Evolutionary conservation across 805 yeast species (phyloP).

Genomic region (Wickerhamiella brachini): DNA sequence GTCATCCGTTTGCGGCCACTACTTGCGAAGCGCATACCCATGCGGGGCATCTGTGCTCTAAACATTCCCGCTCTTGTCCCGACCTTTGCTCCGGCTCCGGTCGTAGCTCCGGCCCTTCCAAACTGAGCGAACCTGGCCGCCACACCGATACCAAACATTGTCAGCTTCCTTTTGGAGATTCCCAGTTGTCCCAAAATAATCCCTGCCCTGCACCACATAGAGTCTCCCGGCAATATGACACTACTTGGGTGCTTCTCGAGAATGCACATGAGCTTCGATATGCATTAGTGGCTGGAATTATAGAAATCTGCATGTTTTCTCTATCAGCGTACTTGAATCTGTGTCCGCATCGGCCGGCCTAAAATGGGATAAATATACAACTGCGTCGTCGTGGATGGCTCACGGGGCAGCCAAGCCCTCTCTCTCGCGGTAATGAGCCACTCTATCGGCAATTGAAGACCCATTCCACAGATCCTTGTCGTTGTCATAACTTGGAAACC

Average conservation of each 20-base stretch:
- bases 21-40: not conserved
- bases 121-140: not conserved
- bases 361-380: too few relatives aligned
- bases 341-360: too few relatives aligned
- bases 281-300: too few relatives aligned
- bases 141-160: not conserved
- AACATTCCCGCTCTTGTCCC: not conserved
- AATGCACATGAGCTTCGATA: too few relatives aligned
- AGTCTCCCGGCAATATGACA: too few relatives aligned
- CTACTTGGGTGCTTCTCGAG: too few relatives aligned
- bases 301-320: too few relatives aligned
- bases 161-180: not conserved
- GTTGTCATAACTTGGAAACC: conserved; percentile 38
- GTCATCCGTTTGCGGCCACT: conserved; percentile 3
- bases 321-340: too few relatives aligned
- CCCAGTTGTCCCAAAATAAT: too few relatives aligned
- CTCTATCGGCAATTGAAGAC: conserved; percentile 29
- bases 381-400: too few relatives aligned
- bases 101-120: not conserved
- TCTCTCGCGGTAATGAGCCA: conserved; percentile 26
- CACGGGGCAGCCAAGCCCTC: too few relatives aligned
- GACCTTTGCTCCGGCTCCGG: not conserved
- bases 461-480: conserved; percentile 49
- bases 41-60: not conserved
- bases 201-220: not conserved